Evolutionary conservation across 495 filamentous ascomycete species (phyloP).

Genomic region (Pyrenula massariospora): DNA sequence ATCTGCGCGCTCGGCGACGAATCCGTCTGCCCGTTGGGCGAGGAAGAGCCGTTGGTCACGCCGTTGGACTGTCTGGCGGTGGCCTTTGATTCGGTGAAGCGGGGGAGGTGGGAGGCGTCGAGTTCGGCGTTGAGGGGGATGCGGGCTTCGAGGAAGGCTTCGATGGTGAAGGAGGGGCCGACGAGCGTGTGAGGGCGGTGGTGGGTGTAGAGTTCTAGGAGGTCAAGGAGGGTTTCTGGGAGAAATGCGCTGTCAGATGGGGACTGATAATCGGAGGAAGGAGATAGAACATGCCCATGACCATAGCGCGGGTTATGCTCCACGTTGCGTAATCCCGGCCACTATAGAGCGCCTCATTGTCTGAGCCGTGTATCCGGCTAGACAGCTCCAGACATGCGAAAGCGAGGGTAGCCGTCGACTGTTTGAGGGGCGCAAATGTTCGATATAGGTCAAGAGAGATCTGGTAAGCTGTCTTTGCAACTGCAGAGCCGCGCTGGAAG

Average conservation of each 20-base stretch:
- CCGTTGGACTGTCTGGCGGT: slow-evolving; percentile 12
- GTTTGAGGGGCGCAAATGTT: slow-evolving; percentile 85
- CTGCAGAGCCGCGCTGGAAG: slow-evolving; percentile 36
- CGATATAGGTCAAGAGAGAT: slow-evolving; percentile 83
- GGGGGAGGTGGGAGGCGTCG: slow-evolving; percentile 37
- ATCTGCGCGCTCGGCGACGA: slow-evolving; percentile 7
- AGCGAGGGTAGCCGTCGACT: slow-evolving; percentile 66
- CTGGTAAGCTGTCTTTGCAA: slow-evolving; percentile 57
- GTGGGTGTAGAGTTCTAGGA: slow-evolving; percentile 81
- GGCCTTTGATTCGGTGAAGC: slow-evolving; percentile 33
- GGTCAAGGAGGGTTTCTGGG: slow-evolving; percentile 66
- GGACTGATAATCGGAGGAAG: not conserved
- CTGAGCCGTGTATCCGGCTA: slow-evolving; percentile 45
- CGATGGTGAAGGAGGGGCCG: slow-evolving; percentile 55
- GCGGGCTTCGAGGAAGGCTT: slow-evolving; percentile 70
- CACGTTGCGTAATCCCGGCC: slow-evolving; percentile 38
- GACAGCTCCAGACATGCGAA: slow-evolving; percentile 74
- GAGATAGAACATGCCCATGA: slow-evolving; percentile 43
- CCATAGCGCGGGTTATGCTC: slow-evolving; percentile 50
- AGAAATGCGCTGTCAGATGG: not conserved
- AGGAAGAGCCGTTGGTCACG: slow-evolving; percentile 4
- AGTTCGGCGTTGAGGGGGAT: slow-evolving; percentile 75
- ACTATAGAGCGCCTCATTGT: slow-evolving; percentile 31
- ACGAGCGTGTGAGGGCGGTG: slow-evolving; percentile 60
- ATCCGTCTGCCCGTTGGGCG: not conserved